A percentile compares a stretch with the other conserved stretches of the same genome.
Conservation (phyloP, 2,329 filamentous ascomycete species). For the Venturiaceae sp. region DNA sequence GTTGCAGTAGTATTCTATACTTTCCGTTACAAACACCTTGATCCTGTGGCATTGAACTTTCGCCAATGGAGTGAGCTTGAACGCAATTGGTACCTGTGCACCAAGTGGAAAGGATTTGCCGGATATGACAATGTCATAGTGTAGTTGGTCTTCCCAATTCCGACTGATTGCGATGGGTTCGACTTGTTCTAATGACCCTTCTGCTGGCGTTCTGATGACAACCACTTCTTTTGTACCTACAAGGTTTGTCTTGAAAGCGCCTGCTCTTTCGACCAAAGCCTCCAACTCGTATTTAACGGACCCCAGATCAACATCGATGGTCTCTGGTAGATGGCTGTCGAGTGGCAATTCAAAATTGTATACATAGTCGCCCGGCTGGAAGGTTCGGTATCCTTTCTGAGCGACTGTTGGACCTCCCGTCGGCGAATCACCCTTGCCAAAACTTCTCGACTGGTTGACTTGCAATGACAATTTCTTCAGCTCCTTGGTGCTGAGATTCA, state of each 20-base stretch:
- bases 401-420: constrained; percentile 46
- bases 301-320: constrained; percentile 76
- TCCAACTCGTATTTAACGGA: constrained; percentile 84
- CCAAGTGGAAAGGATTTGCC: constrained; percentile 91
- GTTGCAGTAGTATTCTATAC: constrained; percentile 81
- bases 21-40: constrained; percentile 85
- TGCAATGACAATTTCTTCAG: constrained; percentile 64
- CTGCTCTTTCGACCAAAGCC: constrained; percentile 73
- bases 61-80: constrained; percentile 84
- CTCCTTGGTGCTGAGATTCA: constrained; percentile 38
- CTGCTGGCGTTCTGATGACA: constrained; percentile 76
- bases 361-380: constrained; percentile 63
- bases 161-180: constrained; percentile 90
- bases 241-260: constrained; percentile 82
- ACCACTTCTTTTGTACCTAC: constrained; percentile 72
- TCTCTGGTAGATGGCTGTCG: constrained; percentile 71
- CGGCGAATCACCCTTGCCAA: constrained; percentile 66
- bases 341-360: constrained; percentile 77
- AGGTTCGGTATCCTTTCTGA: constrained; percentile 77
- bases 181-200: constrained; percentile 79
- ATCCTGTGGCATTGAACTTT: constrained; percentile 91
- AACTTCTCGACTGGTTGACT: constrained; percentile 74
- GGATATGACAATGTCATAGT: constrained; percentile 93
- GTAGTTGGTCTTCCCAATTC: constrained; percentile 90
- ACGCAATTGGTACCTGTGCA: constrained; percentile 79